A percentile compares a stretch with the other conserved stretches of the same genome.
Evolutionary conservation across 2,329 filamentous ascomycete species (phyloP).

Genomic region (Sclerotiophoma versabilis): DNA sequence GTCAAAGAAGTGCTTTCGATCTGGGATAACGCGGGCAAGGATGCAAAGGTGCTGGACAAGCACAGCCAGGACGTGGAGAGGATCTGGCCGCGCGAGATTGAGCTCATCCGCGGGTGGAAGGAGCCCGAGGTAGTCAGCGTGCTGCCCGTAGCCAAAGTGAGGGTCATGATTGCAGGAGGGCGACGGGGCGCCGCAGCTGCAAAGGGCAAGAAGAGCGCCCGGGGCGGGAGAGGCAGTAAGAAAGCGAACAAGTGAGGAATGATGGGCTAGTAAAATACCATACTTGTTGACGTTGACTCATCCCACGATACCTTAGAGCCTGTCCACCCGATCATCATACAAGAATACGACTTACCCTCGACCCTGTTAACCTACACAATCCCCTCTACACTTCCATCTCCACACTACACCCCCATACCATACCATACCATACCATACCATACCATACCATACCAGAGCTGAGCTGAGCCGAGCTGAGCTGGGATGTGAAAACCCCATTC

Average conservation of each 20-base stretch:
- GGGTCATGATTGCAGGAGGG: conserved; percentile 72
- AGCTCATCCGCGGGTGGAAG: conserved; percentile 81
- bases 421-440: too few relatives aligned
- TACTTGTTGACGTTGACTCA: too few relatives aligned
- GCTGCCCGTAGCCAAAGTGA: conserved; percentile 80
- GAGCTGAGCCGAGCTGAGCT: too few relatives aligned
- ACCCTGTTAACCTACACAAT: too few relatives aligned
- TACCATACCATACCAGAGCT: too few relatives aligned
- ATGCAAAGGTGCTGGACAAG: conserved; percentile 53
- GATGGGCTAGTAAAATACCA: too few relatives aligned
- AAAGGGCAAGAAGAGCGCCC: conserved; percentile 37
- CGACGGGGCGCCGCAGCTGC: conserved; percentile 35
- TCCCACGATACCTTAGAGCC: too few relatives aligned
- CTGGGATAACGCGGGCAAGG: conserved; percentile 73
- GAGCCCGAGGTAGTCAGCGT: conserved; percentile 81
- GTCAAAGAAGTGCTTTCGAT: conserved; percentile 86
- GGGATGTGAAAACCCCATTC: too few relatives aligned
- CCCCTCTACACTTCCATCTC: too few relatives aligned
- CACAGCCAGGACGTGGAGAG: conserved; percentile 67
- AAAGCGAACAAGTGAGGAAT: conserved; percentile 13
- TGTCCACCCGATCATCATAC: too few relatives aligned
- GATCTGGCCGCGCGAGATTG: conserved; percentile 86
- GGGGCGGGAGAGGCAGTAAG: conserved; percentile 43
- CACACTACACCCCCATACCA: too few relatives aligned
- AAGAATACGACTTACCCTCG: too few relatives aligned